A percentile compares a stretch with the other conserved stretches of the same genome.
These are phyloP conservation scores for Haematococcus lacustris DNA, from an alignment of 139 green algal species.

Conservation along the genomic window DNA sequence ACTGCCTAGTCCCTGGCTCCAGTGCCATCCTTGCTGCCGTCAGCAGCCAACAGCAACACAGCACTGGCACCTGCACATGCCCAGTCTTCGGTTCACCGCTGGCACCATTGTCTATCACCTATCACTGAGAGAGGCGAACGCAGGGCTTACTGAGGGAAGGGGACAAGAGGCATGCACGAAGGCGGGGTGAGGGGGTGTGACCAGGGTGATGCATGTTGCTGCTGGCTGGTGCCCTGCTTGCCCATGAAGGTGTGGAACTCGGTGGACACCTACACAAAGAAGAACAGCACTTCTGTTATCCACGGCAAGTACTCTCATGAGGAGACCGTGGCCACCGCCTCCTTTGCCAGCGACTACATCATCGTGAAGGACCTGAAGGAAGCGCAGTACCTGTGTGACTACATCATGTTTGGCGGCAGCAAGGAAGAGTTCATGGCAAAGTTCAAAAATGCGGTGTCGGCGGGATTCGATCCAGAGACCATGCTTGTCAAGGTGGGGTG, in stretches of 20 bases:
- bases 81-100: no score
- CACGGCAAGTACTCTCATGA: constrained; percentile 98
- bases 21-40: no score
- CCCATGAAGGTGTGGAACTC: constrained; percentile 88
- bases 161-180: neutral
- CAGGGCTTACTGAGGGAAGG: neutral
- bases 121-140: no score
- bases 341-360: constrained; percentile 65
- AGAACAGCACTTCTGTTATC: constrained; percentile 89
- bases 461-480: constrained; percentile 89
- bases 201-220: no score
- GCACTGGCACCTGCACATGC: no score
- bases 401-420: constrained; percentile 89
- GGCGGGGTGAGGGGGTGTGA: no score
- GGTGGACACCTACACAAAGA: constrained; percentile 88
- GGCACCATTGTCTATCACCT: no score
- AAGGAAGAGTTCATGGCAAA: constrained; percentile 79
- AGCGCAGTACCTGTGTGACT: constrained; percentile 87
- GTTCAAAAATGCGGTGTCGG: constrained; percentile 81
- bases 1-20: no score
- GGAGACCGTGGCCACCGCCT: constrained; percentile 97
- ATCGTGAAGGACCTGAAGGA: constrained; percentile 83
- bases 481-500: constrained; percentile 81
- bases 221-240: no score
- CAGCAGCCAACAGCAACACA: no score